Evolutionary conservation across 306 rosid genomes (phyloP).

Genomic region (Dalbergia cultrata): DNA sequence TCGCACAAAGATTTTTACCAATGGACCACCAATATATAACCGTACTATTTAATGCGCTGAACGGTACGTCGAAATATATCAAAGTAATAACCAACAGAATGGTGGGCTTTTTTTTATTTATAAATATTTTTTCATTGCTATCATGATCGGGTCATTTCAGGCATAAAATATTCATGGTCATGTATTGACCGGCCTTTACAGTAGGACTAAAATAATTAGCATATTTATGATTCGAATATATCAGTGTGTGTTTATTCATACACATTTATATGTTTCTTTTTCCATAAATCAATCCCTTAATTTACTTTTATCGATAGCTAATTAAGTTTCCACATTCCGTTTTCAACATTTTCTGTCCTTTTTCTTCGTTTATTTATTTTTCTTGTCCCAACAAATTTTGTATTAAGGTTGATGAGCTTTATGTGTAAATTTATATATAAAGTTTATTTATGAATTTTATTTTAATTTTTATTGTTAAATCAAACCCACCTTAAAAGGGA

Average conservation of each 20-base stretch:
- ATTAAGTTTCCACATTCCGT: not conserved
- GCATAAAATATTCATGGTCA: too few relatives aligned
- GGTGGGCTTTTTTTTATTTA: not conserved
- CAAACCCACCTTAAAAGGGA: not conserved
- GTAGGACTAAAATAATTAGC: too few relatives aligned
- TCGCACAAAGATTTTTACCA: conserved; percentile 13
- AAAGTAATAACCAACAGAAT: not conserved
- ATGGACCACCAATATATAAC: conserved; percentile 12
- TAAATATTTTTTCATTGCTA: not conserved
- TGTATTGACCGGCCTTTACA: too few relatives aligned
- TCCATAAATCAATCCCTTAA: too few relatives aligned
- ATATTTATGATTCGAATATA: too few relatives aligned
- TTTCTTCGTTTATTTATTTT: not conserved
- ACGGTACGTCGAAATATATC: conserved; percentile 10
- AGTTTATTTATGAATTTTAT: too few relatives aligned
- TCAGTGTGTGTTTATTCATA: too few relatives aligned
- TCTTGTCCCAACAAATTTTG: not conserved
- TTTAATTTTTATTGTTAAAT: too few relatives aligned
- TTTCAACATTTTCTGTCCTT: not conserved
- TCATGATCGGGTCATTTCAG: not conserved
- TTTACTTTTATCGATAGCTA: too few relatives aligned
- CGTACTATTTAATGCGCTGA: conserved; percentile 12
- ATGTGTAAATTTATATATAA: too few relatives aligned
- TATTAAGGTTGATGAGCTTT: too few relatives aligned
- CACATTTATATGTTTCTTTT: too few relatives aligned